Evolutionary conservation across 176 grass and related monocot genomes (phyloP), one percentile per base, ranked within the genome.

Genomic region (Saccharum spontaneum): DNA sequence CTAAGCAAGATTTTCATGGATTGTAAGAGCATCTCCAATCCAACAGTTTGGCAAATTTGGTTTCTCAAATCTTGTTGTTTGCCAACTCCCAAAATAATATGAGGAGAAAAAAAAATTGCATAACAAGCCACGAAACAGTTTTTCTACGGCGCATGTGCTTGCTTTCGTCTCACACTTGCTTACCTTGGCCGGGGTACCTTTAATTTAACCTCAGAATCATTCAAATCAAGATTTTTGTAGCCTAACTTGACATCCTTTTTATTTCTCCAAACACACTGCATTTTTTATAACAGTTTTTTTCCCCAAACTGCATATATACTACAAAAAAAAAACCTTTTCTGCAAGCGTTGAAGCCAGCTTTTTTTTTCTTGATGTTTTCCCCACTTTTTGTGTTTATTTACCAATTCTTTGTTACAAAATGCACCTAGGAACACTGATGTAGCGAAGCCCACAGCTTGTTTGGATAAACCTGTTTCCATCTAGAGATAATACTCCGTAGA

Each of bases 81-180:
- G 28, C 1, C 28, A 28, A 28, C 28, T 28, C 28, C 28, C 28
- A 28, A 28, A 28, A 28, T 28, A 28, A 28, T 28, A 28, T 28
- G 28, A 28, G 28, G 28, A 28, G 28, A 28, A 1, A 28, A 28
- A 28, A 28, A 28, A 1, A 28, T 28, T 28, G 28, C 28, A 28
- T 28, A 28, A 28, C 28, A 28, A 28, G 28, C 28, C 34, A 4
- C 34, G 0, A 57, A 57, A 57, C 54, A 57, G 54, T 22, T 8
- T 57, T 22, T 57, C 18, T 20, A 57, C 55, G 55, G 20, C 10
- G 55, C 84, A 86, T 79, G 84, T 79, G 67, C 69, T 7, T 48
- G 36, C 55, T 73, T 78, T 48, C 44, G n/a, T 55, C 36, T 33
- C 34, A 73, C 61, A 65, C 43, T 78, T 65, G 12, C 52, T 28